Base-by-base conservation (phyloP, 768 basidiomycete species). In the Gloeophyllum trabeum region DNA sequence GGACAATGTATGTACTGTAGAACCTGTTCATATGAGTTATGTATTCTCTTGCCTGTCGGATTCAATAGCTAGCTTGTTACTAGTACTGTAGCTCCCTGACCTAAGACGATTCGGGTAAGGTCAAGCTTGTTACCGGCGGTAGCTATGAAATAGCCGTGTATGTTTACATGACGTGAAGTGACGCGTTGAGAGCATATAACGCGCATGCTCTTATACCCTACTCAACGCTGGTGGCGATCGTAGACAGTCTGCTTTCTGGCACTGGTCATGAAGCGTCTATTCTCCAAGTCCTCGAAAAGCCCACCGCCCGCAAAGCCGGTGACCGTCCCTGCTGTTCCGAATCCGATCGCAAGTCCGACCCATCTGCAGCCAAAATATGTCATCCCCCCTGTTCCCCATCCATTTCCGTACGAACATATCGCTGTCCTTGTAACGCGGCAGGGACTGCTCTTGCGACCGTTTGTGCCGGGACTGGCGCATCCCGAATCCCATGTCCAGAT, bases 301-400 rank as follows among this genome's bases (percentile, higher is more conserved):
- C 43, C 46, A 2, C 41, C 32, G 23, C 43, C 24, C 7, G 38
- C 18, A 21, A 24, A 34, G n/a, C 6, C 34, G 22, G 39, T 22
- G n/a, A 42, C 49, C 23, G 16, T 23, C 3, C 39, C 41, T 24
- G 46, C 45, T 43, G 14, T 22, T 5, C 23, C 24, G n/a, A 37
- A 16, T 39, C 48, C 52, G 16, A 42, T 43, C 6, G 37, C 46
- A 24, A 58, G 58, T 41, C 46, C 51, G 32, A 51, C 59, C 16
- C 45, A 48, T 21, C 61, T 84, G n/a, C 77, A 75, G 40, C 82
- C 79, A 2, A 79, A 72, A 59, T 69, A 75, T 46, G 58, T 72
- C 44, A 63, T 84, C 16, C 80, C 85, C 6, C 71, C 85, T 2
- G 59, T 81, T 12, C 80, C 80, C n/a, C 82, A 87, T 55, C 84